Percentiles rank a stretch among this genome's conserved stretches.
Evolutionary conservation across 2,329 filamentous ascomycete genomes (phyloP).

Genomic region (Oidium heveae): DNA sequence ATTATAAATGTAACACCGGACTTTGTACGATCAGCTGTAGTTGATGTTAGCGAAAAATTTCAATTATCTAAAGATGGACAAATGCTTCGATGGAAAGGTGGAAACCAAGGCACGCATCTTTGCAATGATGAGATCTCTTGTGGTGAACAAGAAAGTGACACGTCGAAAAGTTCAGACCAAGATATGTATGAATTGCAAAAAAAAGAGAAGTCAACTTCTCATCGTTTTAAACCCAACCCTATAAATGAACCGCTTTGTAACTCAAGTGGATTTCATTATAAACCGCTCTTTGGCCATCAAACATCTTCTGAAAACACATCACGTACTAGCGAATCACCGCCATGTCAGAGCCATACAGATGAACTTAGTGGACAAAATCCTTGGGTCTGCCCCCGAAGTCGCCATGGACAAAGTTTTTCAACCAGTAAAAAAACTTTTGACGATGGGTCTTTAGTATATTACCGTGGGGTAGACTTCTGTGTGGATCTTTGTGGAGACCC

Average conservation of each 20-base stretch:
- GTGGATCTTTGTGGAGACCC: slow-evolving; percentile 52
- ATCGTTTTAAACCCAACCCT: slow-evolving; percentile 1
- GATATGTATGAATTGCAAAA: too few species aligned
- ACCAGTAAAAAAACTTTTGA: slow-evolving; percentile 25
- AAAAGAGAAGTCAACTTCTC: not conserved
- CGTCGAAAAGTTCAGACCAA: too few species aligned
- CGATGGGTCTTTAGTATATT: slow-evolving; percentile 62
- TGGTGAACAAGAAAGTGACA: slow-evolving; percentile 15
- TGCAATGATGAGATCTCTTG: slow-evolving; percentile 35
- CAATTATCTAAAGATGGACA: slow-evolving; percentile 54
- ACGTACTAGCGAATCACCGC: slow-evolving; percentile 21
- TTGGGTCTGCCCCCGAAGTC: not conserved
- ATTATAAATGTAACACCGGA: slow-evolving; percentile 61
- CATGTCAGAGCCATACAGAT: not conserved
- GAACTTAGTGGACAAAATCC: too few species aligned
- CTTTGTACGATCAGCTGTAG: slow-evolving; percentile 49
- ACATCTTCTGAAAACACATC: slow-evolving; percentile 21
- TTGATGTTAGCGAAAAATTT: slow-evolving; percentile 45
- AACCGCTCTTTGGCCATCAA: slow-evolving; percentile 31
- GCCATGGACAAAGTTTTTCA: not conserved
- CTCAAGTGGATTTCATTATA: slow-evolving; percentile 29
- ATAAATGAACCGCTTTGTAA: not conserved
- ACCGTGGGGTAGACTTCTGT: slow-evolving; percentile 55
- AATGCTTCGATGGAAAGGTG: slow-evolving; percentile 59
- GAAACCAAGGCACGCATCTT: slow-evolving; percentile 34